Evolutionary conservation across 2,329 filamentous ascomycete species (phyloP), one percentile per base, ranked within the genome.

Genomic region (Fusarium zealandicum): DNA sequence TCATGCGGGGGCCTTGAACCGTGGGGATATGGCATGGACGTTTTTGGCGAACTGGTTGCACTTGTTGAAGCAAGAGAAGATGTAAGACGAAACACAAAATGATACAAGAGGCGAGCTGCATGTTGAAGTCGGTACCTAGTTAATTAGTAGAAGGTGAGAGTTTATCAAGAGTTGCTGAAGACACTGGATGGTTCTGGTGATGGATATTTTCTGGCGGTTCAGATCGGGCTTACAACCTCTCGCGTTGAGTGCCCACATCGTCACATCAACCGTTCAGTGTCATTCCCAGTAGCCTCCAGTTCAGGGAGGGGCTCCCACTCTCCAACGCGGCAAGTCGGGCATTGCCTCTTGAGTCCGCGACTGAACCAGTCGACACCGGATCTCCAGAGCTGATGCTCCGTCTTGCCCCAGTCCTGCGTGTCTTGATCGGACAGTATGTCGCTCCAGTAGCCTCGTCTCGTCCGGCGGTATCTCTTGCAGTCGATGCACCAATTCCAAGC

Each of bases 381-480:
- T 5, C 51, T 30, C 61, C 58, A 61, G 16, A 22, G 37, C 17
- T 35, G 25, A 14, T 43, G 41, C 27, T 48, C 47, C 9, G 11
- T 9, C 37, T 40, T 55, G 30, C 30, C 45, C 63, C 54, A 66
- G 25, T 20, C 32, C 12, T 32, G 18, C 20, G 20, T 28, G 33
- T 32, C 22, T 18, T 6, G 47, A 7, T 38, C 37, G 8, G 20
- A 32, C 30, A 22, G 40, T 8, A 28, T 6, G 12, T 27, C 25
- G 10, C 22, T 33, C 66, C 68, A 70, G 50, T 65, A 66, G 18
- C 43, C 38, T 42, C 51, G 51, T 37, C 59, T 54, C 11, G 58
- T 69, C 2, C 66, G 64, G 14, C 44, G 47, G 37, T 64, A 63
- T 37, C 32, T 45, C 25, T 56, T 57, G 37, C 65, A 70, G 40